phyloP scores from a whole-genome alignment of 2,329 filamentous ascomycete species.

The Hypoxylon sp. region DNA sequence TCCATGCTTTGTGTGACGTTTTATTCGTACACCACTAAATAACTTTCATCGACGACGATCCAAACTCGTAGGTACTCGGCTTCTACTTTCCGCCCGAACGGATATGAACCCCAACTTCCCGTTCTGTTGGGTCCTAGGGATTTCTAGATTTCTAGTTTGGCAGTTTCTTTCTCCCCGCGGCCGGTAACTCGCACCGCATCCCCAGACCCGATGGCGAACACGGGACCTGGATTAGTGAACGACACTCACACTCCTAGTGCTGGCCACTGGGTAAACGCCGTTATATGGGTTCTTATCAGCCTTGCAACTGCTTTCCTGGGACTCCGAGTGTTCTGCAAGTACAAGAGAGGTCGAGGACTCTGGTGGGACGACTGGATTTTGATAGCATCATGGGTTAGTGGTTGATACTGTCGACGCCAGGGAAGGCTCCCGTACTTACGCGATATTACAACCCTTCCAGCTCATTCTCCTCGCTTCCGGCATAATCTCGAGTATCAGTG shows the following conservation, averaged over 20 bases:
- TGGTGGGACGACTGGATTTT: conserved; percentile 34
- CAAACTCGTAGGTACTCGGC: neutral
- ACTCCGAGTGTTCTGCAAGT: conserved; percentile 33
- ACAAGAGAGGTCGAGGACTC: conserved; percentile 12
- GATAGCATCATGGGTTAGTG: conserved; percentile 32
- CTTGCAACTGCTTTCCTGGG: conserved; percentile 30
- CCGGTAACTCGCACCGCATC: neutral
- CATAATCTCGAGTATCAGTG: conserved; percentile 26
- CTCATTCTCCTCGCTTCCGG: conserved; percentile 42
- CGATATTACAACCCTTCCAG: conserved; percentile 6
- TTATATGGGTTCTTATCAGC: conserved; percentile 29
- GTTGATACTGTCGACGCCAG: neutral
- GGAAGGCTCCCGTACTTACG: neutral
- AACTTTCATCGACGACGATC: neutral
- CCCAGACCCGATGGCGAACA: conserved; percentile 7
- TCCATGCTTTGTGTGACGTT: conserved; percentile 19
- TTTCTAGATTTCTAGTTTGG: neutral
- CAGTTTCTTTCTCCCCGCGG: neutral
- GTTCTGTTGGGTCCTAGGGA: neutral
- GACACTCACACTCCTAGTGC: conserved; percentile 19
- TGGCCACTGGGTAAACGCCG: conserved; percentile 24
- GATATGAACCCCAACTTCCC: neutral
- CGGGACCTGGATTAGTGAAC: neutral
- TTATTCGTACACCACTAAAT: conserved; percentile 8
- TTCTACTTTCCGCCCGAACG: neutral